phyloP scores from a whole-genome alignment of 768 basidiomycete species.

The Panellus pusillus region DNA sequence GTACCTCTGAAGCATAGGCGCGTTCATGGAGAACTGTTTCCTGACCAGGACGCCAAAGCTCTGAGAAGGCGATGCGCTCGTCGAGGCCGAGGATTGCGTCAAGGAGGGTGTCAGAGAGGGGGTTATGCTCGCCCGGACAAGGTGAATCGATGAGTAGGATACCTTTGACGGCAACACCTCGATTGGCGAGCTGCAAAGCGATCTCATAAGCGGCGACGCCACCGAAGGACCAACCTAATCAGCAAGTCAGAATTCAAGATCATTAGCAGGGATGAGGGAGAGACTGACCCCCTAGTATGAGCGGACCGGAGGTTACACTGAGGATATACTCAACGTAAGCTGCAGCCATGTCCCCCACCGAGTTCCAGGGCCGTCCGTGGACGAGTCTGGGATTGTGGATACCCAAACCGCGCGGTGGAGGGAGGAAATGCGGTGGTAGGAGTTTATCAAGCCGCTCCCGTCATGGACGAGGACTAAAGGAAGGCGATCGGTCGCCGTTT shows the following conservation, averaged over 20 bases:
- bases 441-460: constrained; percentile 61
- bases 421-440: constrained; percentile 46
- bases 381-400: constrained; percentile 58
- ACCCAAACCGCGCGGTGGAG: constrained; percentile 57
- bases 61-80: constrained; percentile 27
- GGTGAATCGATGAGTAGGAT: constrained; percentile 71
- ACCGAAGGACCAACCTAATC: constrained; percentile 76
- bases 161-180: constrained; percentile 49
- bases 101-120: constrained; percentile 55
- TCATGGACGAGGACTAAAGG: constrained; percentile 73
- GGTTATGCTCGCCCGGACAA: constrained; percentile 49
- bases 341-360: constrained; percentile 52
- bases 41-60: constrained; percentile 38
- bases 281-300: constrained; percentile 60
- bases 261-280: neutral
- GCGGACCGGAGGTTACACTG: constrained; percentile 32
- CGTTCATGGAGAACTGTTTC: constrained; percentile 50
- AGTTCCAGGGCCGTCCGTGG: constrained; percentile 45
- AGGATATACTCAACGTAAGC: constrained; percentile 47
- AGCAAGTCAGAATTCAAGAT: neutral
- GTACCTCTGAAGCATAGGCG: constrained; percentile 49
- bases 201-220: constrained; percentile 71
- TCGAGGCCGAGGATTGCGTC: constrained; percentile 40
- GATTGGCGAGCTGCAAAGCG: constrained; percentile 48
- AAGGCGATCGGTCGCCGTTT: constrained; percentile 16